A percentile compares a stretch with the other conserved stretches of the same genome.
Evolutionary conservation across 2,329 filamentous ascomycete species (phyloP).

Genomic region (Knufia petricola): DNA sequence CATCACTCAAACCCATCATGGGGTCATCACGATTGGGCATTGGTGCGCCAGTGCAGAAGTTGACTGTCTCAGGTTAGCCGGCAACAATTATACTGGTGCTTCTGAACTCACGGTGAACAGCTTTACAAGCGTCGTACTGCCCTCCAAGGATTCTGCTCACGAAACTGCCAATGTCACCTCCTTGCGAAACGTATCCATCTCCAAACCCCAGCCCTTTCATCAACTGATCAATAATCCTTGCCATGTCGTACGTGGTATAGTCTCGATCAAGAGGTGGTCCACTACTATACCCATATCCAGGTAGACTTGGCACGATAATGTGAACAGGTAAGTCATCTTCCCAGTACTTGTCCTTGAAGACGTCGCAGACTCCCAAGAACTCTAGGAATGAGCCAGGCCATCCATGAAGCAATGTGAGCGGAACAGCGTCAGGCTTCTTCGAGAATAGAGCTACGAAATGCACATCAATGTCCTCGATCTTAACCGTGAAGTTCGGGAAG

Average conservation of each 20-base stretch:
- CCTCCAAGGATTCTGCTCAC: slow-evolving; percentile 36
- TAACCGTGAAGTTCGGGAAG: slow-evolving; percentile 41
- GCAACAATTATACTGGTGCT: neutral
- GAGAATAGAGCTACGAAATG: slow-evolving; percentile 51
- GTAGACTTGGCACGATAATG: slow-evolving; percentile 46
- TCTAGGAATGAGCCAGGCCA: slow-evolving; percentile 48
- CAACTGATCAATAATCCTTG: slow-evolving; percentile 41
- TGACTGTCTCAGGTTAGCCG: neutral
- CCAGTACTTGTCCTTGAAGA: slow-evolving; percentile 39
- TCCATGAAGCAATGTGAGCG: slow-evolving; percentile 45
- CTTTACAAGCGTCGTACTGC: slow-evolving; percentile 40
- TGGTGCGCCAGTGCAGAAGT: slow-evolving; percentile 11
- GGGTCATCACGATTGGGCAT: neutral
- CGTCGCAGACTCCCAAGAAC: slow-evolving; percentile 43
- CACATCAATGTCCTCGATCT: slow-evolving; percentile 37
- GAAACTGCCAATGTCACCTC: slow-evolving; percentile 46
- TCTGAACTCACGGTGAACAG: slow-evolving; percentile 1
- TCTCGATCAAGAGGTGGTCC: slow-evolving; percentile 39
- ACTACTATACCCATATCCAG: slow-evolving; percentile 45
- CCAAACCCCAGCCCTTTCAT: slow-evolving; percentile 46
- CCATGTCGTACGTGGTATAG: slow-evolving; percentile 33
- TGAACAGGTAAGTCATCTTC: slow-evolving; percentile 46
- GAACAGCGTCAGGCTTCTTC: slow-evolving; percentile 39
- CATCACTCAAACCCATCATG: slow-evolving; percentile 12
- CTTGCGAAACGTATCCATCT: slow-evolving; percentile 44